phyloP scores from a whole-genome alignment of 148 eudicot species.

The Rhododendron griersonianum region DNA sequence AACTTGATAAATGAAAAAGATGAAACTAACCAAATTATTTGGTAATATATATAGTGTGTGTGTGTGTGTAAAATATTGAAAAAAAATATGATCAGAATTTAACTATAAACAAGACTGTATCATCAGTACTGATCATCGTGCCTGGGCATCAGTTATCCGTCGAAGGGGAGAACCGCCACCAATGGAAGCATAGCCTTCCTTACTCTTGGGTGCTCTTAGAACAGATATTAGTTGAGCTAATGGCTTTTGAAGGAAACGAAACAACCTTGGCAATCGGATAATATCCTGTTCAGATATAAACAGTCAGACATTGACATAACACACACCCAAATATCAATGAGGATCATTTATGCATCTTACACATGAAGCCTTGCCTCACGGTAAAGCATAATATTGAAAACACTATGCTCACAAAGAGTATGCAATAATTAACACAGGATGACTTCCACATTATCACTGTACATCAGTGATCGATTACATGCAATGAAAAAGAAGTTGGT shows the following conservation, averaged over 20 bases:
- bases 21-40: background rate
- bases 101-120: background rate
- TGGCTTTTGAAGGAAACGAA: slow-evolving; percentile 92
- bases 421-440: background rate
- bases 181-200: slow-evolving; percentile 98
- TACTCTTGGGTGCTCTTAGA: slow-evolving; percentile 95
- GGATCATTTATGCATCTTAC: background rate
- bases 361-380: background rate
- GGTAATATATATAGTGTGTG: background rate
- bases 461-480: background rate
- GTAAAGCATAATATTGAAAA: background rate
- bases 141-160: slow-evolving; percentile 94
- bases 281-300: slow-evolving; percentile 65
- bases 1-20: background rate
- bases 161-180: slow-evolving; percentile 99
- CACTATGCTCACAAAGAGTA: background rate
- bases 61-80: background rate
- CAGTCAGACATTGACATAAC: slow-evolving; percentile 18
- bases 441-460: background rate
- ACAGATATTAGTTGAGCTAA: slow-evolving; percentile 91
- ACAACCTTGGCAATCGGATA: slow-evolving; percentile 86
- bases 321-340: background rate
- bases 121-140: slow-evolving; percentile 18
- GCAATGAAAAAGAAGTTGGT: background rate
- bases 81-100: background rate